These are phyloP conservation scores for Colletotrichum agaves DNA, from an alignment of 2,329 filamentous ascomycete species.

Conservation along the genomic window DNA sequence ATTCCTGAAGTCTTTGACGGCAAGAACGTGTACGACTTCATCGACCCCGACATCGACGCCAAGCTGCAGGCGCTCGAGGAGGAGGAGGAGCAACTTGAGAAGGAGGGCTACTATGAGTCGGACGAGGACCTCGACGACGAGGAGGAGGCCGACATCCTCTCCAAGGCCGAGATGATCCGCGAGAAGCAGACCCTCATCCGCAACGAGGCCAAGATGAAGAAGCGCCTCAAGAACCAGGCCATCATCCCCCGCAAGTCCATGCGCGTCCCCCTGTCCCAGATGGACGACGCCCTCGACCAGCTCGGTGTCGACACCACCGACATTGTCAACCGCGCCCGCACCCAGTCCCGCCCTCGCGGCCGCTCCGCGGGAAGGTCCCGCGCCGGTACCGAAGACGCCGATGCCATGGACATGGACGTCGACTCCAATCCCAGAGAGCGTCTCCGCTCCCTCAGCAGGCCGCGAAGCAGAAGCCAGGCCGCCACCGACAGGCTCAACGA, in stretches of 20 bases:
- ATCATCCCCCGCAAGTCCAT: slow-evolving; percentile 86
- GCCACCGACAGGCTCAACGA: slow-evolving; percentile 77
- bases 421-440: slow-evolving; percentile 67
- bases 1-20: slow-evolving; percentile 94
- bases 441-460: slow-evolving; percentile 78
- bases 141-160: slow-evolving; percentile 85
- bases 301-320: slow-evolving; percentile 86
- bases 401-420: slow-evolving; percentile 90
- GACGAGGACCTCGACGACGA: slow-evolving; percentile 85
- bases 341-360: slow-evolving; percentile 74
- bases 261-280: slow-evolving; percentile 85
- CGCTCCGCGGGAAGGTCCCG: slow-evolving; percentile 74
- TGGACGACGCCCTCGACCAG: slow-evolving; percentile 85
- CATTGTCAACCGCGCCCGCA: slow-evolving; percentile 77
- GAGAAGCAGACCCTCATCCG: slow-evolving; percentile 93
- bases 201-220: slow-evolving; percentile 95
- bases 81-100: slow-evolving; percentile 92
- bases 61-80: slow-evolving; percentile 93
- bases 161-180: slow-evolving; percentile 94
- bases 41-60: slow-evolving; percentile 95
- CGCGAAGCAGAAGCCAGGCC: slow-evolving; percentile 63
- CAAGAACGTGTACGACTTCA: slow-evolving; percentile 97
- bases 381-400: slow-evolving; percentile 70
- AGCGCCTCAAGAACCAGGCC: slow-evolving; percentile 96
- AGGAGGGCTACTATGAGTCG: slow-evolving; percentile 92